phyloP scores from a whole-genome alignment of 1,284 basidiomycete species.

The Sporisorium exsertum region DNA sequence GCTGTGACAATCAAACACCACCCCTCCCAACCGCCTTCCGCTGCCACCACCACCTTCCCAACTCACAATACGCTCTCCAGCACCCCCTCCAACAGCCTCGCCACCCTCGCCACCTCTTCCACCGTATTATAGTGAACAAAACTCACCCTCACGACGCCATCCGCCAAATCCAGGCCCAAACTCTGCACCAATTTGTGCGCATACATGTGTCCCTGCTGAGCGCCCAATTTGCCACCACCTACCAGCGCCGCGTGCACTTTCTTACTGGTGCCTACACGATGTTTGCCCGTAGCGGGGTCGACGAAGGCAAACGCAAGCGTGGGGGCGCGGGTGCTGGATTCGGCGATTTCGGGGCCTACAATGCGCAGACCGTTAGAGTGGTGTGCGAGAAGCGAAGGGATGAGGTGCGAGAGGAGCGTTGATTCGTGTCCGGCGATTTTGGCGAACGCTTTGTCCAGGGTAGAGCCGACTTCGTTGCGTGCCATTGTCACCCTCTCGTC shows the following conservation, averaged over 20 bases:
- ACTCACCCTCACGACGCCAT: slow-evolving; percentile 80
- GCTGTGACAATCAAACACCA: too few species aligned
- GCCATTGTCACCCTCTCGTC: slow-evolving; percentile 1
- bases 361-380: slow-evolving; percentile 72
- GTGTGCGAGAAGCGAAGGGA: slow-evolving; percentile 71
- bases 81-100: slow-evolving; percentile 71
- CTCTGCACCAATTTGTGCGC: slow-evolving; percentile 77
- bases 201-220: slow-evolving; percentile 83
- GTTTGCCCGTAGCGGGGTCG: slow-evolving; percentile 61
- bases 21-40: not conserved
- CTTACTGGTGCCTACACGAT: slow-evolving; percentile 72
- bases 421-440: slow-evolving; percentile 73
- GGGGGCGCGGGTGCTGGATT: slow-evolving; percentile 72
- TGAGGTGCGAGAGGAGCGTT: slow-evolving; percentile 70
- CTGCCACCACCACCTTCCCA: not conserved
- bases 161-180: slow-evolving; percentile 70
- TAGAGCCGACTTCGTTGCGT: not conserved
- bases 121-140: slow-evolving; percentile 84
- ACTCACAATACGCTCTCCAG: slow-evolving; percentile 8
- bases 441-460: slow-evolving; percentile 59
- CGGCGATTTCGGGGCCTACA: slow-evolving; percentile 74
- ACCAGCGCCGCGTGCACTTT: slow-evolving; percentile 74
- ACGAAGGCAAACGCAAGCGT: slow-evolving; percentile 80
- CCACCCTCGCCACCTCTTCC: slow-evolving; percentile 77
- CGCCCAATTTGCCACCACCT: slow-evolving; percentile 76